Base-by-base conservation (phyloP, 257 asterid genomes). In the Nicotiana benthamiana region DNA sequence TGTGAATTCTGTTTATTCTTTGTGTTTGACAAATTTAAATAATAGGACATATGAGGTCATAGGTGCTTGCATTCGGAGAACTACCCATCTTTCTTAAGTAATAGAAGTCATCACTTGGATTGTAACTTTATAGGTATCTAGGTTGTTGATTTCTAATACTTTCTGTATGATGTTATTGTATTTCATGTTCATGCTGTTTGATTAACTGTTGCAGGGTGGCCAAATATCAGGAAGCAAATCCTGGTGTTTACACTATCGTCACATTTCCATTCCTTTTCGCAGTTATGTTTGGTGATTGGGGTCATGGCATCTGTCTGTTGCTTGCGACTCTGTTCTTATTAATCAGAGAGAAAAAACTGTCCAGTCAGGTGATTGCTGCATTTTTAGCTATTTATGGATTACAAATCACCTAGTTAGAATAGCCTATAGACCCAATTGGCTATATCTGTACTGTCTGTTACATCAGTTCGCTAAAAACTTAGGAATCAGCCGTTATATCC, bases 251-350 rank as follows among this genome's bases (percentile, higher is more conserved):
- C 91, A 96, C 99, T 72, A 96, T 96, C 70, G 97, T 93, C 83
- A 96, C 99, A 20, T 96, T 96, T 85, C 99, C 99, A 2, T 96
- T 96, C 91, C 98, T 96, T 84, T 96, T 96, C 48, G 99, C 98
- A 0, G 97, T 96, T 85, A 96, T 96, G 99, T 96, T 96, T 85
- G 99, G 99, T 78, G 99, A 96, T 89, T 96, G 99, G 97, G 98
- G 99, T 67, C 99, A 96, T 89, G 99, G 99, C 61, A 90, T 96
- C 85, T 96, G 99, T 92, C 90, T 96, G 86, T 88, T 96, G 82
- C 92, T 92, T 85, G 94, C 91, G 52, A 90, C 98, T 15, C 82
- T 85, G 76, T 96, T 83, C 87, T 86, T 96, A 74, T 80, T 94
- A 40, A 17, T 92, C 84, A 87, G 91, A 78, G 99, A 96, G 34